phyloP scores from a whole-genome alignment of 192 early-diverging fungal species.

The Coemansia sp. region DNA sequence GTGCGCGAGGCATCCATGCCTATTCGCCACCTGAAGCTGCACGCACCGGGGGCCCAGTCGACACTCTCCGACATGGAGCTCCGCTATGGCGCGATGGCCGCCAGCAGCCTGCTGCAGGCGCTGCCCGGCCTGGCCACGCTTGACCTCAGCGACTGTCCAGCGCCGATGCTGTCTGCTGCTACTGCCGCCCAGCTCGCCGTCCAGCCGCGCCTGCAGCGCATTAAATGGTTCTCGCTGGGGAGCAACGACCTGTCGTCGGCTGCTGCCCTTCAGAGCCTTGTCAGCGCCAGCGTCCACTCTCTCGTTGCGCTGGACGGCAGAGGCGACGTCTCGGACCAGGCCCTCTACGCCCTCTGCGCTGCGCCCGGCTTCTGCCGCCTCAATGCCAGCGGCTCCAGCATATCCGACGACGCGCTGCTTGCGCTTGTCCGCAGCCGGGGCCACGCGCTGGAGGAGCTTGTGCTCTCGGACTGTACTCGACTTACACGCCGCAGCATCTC shows the following conservation, averaged over 20 bases:
- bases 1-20: slow-evolving; percentile 9
- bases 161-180: slow-evolving; percentile 7
- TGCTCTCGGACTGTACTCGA: slow-evolving; percentile 38
- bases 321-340: slow-evolving; percentile 27
- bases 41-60: slow-evolving; percentile 18
- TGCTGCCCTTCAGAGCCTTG: slow-evolving; percentile 14
- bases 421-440: slow-evolving; percentile 19
- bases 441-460: slow-evolving; percentile 20
- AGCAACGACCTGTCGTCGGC: slow-evolving; percentile 47
- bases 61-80: slow-evolving; percentile 32
- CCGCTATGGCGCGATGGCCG: slow-evolving; percentile 25
- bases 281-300: slow-evolving; percentile 17
- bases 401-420: slow-evolving; percentile 33
- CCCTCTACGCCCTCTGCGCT: slow-evolving; percentile 20
- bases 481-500: slow-evolving; percentile 34
- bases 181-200: background rate
- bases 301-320: slow-evolving; percentile 21
- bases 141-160: slow-evolving; percentile 42
- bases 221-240: slow-evolving; percentile 40
- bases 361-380: slow-evolving; percentile 22
- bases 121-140: slow-evolving; percentile 22
- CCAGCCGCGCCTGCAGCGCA: slow-evolving; percentile 12
- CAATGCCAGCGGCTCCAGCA: slow-evolving; percentile 37
- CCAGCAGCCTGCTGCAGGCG: slow-evolving; percentile 14
- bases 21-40: slow-evolving; percentile 27